Conservation (phyloP, 345 rosid species). For the Eucalyptus decipiens region DNA sequence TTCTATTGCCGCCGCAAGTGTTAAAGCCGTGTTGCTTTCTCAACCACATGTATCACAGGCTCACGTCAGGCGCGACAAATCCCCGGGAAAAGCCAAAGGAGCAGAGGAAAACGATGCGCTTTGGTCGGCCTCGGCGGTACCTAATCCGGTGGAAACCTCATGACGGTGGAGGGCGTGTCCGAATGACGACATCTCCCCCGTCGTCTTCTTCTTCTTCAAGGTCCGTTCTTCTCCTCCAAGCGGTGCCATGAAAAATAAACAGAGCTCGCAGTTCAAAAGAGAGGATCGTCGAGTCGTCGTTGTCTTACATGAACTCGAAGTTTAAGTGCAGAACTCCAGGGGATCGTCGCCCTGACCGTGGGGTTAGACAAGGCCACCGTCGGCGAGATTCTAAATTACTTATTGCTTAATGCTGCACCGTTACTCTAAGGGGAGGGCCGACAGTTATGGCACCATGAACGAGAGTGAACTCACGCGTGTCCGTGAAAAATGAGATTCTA, state of each 20-base stretch:
- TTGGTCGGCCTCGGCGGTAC: background rate
- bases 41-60: background rate
- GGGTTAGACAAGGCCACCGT: background rate
- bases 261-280: background rate
- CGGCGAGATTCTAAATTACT: background rate
- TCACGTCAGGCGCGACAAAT: background rate
- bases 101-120: background rate
- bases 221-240: background rate
- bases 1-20: background rate
- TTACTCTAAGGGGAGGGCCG: background rate
- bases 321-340: background rate
- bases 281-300: background rate
- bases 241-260: background rate
- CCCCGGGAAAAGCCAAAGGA: background rate
- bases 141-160: background rate
- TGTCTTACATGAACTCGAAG: background rate
- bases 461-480: background rate
- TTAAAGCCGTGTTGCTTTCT: background rate
- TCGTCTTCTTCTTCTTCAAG: background rate
- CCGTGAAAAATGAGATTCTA: background rate
- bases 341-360: background rate
- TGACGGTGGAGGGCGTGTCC: background rate
- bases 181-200: background rate
- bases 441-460: background rate
- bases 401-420: background rate